A percentile compares a stretch with the other conserved stretches of the same genome.
Evolutionary conservation across 2,329 filamentous ascomycete genomes (phyloP).

Genomic region (Hypoxylon rubiginosum): DNA sequence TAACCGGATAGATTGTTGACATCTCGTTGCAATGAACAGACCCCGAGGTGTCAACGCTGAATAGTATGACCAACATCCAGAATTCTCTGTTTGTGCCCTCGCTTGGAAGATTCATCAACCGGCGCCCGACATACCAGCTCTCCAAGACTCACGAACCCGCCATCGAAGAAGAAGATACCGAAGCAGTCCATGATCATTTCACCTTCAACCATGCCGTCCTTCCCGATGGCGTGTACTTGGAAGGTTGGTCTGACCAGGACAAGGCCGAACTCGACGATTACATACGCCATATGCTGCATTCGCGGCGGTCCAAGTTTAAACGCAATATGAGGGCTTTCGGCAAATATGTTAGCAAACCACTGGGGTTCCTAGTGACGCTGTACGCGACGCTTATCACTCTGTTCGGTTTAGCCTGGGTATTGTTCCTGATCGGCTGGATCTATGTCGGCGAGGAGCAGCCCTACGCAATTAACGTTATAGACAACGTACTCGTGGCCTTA

Average conservation of each 20-base stretch:
- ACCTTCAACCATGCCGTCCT: conserved; percentile 75
- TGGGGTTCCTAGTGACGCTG: conserved; percentile 86
- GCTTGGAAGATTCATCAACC: conserved; percentile 80
- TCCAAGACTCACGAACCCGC: conserved; percentile 59
- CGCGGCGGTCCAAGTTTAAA: conserved; percentile 82
- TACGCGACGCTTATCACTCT: conserved; percentile 87
- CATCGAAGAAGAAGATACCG: conserved; percentile 30
- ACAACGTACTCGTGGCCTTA: conserved; percentile 77
- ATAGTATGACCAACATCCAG: conserved; percentile 88
- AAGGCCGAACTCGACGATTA: conserved; percentile 85
- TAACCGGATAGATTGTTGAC: neutral
- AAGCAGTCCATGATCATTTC: conserved; percentile 62
- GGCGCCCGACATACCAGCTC: conserved; percentile 82
- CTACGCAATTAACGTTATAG: conserved; percentile 78
- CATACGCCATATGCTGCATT: conserved; percentile 89
- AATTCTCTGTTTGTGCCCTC: conserved; percentile 90
- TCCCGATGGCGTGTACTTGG: conserved; percentile 78
- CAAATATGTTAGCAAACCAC: conserved; percentile 80
- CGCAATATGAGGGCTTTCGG: conserved; percentile 83
- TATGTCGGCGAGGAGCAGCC: conserved; percentile 80
- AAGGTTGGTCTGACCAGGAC: conserved; percentile 81
- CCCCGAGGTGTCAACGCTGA: conserved; percentile 84
- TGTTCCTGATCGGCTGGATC: conserved; percentile 93
- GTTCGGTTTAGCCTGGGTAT: conserved; percentile 88
- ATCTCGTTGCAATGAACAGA: conserved; percentile 62